A percentile compares a stretch with the other conserved stretches of the same genome.
Conservation (phyloP, 2,329 filamentous ascomycete genomes). For the Coniochaeta sp. region DNA sequence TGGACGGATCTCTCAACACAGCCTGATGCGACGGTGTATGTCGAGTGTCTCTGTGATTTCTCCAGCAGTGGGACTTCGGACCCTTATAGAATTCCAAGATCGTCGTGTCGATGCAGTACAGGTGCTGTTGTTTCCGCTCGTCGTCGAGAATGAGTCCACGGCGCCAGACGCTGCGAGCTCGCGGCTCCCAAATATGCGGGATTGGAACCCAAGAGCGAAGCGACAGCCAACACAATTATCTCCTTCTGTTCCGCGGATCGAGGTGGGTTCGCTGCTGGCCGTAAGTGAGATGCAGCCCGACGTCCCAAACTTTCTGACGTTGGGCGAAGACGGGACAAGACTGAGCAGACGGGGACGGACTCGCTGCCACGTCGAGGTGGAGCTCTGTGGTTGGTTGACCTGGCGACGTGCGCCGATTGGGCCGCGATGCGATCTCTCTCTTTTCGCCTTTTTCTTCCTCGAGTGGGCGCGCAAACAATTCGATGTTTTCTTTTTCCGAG, state of each 20-base stretch:
- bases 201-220: neutral
- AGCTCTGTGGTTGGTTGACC: neutral
- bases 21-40: neutral
- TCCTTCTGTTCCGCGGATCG: too few relatives aligned
- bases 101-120: neutral
- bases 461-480: neutral
- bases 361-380: constrained; percentile 4
- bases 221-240: too few relatives aligned
- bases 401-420: neutral
- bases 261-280: too few relatives aligned
- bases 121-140: neutral
- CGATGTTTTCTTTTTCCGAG: neutral
- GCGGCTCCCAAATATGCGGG: neutral
- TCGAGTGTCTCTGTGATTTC: neutral
- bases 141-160: neutral
- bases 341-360: too few relatives aligned
- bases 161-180: neutral
- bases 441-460: neutral
- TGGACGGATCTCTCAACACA: too few relatives aligned
- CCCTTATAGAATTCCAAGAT: neutral
- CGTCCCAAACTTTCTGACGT: neutral
- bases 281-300: too few relatives aligned
- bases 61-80: neutral
- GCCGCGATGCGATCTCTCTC: neutral
- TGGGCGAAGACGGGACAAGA: too few relatives aligned